phyloP scores from a whole-genome alignment of 768 basidiomycete species.

The Russula foetens region DNA sequence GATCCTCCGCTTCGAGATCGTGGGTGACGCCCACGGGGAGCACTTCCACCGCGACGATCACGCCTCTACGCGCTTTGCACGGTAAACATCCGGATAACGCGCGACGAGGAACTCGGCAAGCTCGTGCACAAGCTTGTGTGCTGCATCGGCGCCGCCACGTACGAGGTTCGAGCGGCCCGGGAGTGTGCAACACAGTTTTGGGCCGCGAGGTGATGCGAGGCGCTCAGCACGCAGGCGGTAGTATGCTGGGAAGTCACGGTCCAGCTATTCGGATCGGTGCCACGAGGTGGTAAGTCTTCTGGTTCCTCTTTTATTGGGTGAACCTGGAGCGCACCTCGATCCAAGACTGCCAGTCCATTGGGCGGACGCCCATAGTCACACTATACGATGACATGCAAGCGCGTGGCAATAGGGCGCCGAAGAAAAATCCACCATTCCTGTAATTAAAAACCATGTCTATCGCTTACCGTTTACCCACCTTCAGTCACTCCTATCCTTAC shows the following conservation, averaged over 20 bases:
- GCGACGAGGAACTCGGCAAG: constrained; percentile 56
- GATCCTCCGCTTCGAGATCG: constrained; percentile 44
- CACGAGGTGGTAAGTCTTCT: neutral
- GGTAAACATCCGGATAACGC: constrained; percentile 53
- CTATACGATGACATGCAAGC: too few species aligned
- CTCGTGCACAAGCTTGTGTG: constrained; percentile 58
- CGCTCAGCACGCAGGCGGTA: constrained; percentile 53
- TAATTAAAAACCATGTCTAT: too few species aligned
- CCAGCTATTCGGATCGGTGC: too few species aligned
- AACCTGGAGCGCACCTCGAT: constrained; percentile 35
- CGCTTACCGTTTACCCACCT: too few species aligned
- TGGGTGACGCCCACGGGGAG: constrained; percentile 41
- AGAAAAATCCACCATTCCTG: too few species aligned
- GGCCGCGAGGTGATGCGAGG: constrained; percentile 39
- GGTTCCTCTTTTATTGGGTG: neutral
- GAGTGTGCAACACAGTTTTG: constrained; percentile 34
- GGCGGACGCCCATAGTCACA: constrained; percentile 61
- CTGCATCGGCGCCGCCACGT: constrained; percentile 27
- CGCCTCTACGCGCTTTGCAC: constrained; percentile 36
- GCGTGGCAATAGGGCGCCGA: too few species aligned
- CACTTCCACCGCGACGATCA: constrained; percentile 46
- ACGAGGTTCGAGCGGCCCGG: constrained; percentile 28
- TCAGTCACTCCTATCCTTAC: too few species aligned
- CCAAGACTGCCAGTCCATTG: constrained; percentile 66
- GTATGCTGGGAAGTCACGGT: constrained; percentile 47